Evolutionary conservation across 2,329 filamentous ascomycete species (phyloP).

Genomic region (Epichloe amarillans): DNA sequence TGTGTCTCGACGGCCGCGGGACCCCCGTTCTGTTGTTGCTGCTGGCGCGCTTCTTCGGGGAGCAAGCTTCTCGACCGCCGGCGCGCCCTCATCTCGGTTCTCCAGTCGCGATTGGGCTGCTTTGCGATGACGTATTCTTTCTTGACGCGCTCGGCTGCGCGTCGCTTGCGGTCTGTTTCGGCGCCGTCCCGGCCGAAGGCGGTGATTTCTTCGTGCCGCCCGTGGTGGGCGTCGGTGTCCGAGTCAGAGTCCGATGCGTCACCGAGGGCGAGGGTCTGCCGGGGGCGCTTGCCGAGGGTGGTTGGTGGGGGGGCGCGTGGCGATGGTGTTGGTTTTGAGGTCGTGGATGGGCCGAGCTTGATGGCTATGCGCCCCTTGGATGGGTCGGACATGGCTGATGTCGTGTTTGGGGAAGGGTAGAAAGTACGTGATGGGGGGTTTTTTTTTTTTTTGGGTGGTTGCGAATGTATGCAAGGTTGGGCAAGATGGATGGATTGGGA

Average conservation of each 20-base stretch:
- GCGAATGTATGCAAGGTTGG: too few relatives aligned
- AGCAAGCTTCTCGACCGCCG: slow-evolving; percentile 39
- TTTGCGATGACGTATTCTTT: slow-evolving; percentile 42
- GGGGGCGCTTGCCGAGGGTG: slow-evolving; percentile 34
- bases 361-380: slow-evolving; percentile 33
- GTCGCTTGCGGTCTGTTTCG: slow-evolving; percentile 25
- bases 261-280: slow-evolving; percentile 24
- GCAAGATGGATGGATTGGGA: neutral
- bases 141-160: slow-evolving; percentile 13
- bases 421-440: neutral
- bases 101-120: slow-evolving; percentile 50
- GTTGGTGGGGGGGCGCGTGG: slow-evolving; percentile 24
- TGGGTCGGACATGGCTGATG: slow-evolving; percentile 23
- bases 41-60: slow-evolving; percentile 40
- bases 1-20: slow-evolving; percentile 16
- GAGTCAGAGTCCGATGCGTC: slow-evolving; percentile 32
- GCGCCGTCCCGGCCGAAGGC: slow-evolving; percentile 34
- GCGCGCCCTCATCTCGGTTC: slow-evolving; percentile 36
- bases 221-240: slow-evolving; percentile 25
- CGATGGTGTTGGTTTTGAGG: neutral
- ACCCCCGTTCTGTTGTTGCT: slow-evolving; percentile 19
- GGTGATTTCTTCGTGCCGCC: slow-evolving; percentile 33
- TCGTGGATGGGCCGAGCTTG: slow-evolving; percentile 26
- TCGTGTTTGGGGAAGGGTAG: neutral
- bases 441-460: too few relatives aligned